These are phyloP conservation scores for Yamadazyma olivae DNA, from an alignment of 805 yeast genomes.

Conservation along the genomic window DNA sequence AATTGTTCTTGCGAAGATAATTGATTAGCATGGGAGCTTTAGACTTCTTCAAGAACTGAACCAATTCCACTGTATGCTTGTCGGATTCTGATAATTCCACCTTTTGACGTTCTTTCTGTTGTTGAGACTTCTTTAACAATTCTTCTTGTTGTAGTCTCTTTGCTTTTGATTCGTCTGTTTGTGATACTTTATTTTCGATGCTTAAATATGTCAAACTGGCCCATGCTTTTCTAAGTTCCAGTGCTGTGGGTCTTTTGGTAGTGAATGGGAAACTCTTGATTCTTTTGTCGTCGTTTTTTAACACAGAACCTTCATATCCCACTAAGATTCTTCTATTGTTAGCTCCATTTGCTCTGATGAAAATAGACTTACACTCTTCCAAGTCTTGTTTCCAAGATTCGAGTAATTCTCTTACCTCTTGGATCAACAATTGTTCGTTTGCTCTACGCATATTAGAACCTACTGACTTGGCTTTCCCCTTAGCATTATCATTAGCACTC, in stretches of 20 bases:
- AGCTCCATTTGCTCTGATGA: conserved; percentile 76
- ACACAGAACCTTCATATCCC: conserved; percentile 60
- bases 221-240: conserved; percentile 86
- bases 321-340: conserved; percentile 61
- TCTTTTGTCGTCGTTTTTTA: conserved; percentile 54
- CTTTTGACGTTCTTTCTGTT: conserved; percentile 8
- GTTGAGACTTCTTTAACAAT: conserved; percentile 12
- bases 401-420: conserved; percentile 73
- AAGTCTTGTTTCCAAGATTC: conserved; percentile 62
- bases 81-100: conserved; percentile 33
- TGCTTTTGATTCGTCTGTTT: conserved; percentile 27
- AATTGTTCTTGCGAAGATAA: conserved; percentile 55
- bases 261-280: conserved; percentile 80
- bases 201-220: conserved; percentile 62
- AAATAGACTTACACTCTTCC: conserved; percentile 64
- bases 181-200: conserved; percentile 53
- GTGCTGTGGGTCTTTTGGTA: conserved; percentile 79
- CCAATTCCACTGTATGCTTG: conserved; percentile 54
- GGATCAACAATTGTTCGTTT: conserved; percentile 78
- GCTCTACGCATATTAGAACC: conserved; percentile 88
- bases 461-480: conserved; percentile 95
- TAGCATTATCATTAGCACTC: conserved; percentile 84
- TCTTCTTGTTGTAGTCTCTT: conserved; percentile 17
- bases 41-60: conserved; percentile 62
- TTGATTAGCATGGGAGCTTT: conserved; percentile 71